phyloP scores from a whole-genome alignment of 805 yeast genomes.

The Kluyveromyces siamensis region DNA sequence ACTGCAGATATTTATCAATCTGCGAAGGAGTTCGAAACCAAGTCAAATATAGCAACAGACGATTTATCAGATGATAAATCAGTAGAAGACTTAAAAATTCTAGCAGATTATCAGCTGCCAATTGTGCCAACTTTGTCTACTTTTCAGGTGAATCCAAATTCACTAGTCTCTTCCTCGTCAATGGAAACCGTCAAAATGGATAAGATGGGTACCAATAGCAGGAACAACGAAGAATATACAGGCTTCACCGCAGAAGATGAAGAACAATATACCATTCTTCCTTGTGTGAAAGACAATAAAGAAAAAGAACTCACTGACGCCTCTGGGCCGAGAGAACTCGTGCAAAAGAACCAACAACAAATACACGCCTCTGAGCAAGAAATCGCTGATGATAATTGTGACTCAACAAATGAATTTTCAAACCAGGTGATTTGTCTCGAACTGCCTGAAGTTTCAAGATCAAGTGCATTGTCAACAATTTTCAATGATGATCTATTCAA shows the following conservation, averaged over 20 bases:
- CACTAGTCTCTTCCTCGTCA: neutral
- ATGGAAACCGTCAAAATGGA: slow-evolving; percentile 1
- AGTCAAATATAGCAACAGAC: slow-evolving; percentile 1
- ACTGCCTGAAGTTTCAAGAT: slow-evolving; percentile 1
- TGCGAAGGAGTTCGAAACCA: slow-evolving; percentile 11
- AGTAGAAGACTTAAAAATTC: slow-evolving; percentile 13
- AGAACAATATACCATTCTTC: neutral
- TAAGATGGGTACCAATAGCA: neutral
- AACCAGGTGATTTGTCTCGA: neutral
- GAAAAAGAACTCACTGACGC: neutral
- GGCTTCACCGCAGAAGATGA: neutral
- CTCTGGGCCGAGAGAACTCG: neutral
- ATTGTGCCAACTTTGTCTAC: neutral
- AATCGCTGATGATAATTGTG: neutral
- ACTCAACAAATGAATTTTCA: neutral
- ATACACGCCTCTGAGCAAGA: neutral
- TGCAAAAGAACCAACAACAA: neutral
- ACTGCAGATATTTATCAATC: slow-evolving; percentile 20
- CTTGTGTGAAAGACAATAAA: neutral
- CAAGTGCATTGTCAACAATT: slow-evolving; percentile 5
- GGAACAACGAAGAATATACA: neutral
- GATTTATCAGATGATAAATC: slow-evolving; percentile 2
- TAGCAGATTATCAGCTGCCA: neutral
- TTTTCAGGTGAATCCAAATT: neutral
- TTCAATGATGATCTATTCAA: slow-evolving; percentile 21